Evolutionary conservation across 2,329 filamentous ascomycete species (phyloP), one percentile per base, ranked within the genome.

Genomic region (Fusarium floridanum): DNA sequence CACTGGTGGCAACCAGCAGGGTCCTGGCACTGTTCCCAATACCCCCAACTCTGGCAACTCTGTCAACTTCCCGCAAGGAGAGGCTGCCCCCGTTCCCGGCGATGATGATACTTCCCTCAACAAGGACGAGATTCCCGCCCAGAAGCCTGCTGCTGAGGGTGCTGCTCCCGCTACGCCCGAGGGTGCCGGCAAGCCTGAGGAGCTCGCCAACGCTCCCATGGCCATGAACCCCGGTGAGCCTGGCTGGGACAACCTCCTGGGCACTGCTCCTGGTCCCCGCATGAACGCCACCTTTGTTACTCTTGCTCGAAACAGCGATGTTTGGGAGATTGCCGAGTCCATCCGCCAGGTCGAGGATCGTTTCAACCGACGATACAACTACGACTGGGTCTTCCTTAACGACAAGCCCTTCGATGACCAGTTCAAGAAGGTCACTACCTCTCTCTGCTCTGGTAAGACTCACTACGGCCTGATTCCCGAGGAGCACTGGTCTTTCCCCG

Each of bases 381-480:
- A 99, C 85, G 96, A 98, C 82, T 99, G 97, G 97, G 96, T 99
- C 63, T 99, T 99, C 86, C 87, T 99, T 72, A 99, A 99, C 85
- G 97, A 99, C 82, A 91, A 95, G 83, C 94, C 95, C 1, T 99
- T 99, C 80, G 94, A 98, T 81, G 93, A 94, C 4, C 92, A 91
- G 11, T 99, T 99, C 89, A 98, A 95, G 84, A 96, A 95, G 84
- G 89, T 98, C 75, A 99, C 97, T 5, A 89, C 90, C 6, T 92
- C 95, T 1, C 89, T 99, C 41, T 93, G 97, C n/a, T 98, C 96
- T 14, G 97, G 97, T 67, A 97, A 91, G 78, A 95, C 97, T 55
- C 91, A 94, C 82, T 99, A 98, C 82, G 97, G 95, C 82, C 88
- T 93, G 82, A 98, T 99, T 72, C 91, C 94, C 48, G 88, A 90